These are phyloP conservation scores for Aspergillus heteromorphus DNA, from an alignment of 495 filamentous ascomycete species.

Conservation along the genomic window DNA sequence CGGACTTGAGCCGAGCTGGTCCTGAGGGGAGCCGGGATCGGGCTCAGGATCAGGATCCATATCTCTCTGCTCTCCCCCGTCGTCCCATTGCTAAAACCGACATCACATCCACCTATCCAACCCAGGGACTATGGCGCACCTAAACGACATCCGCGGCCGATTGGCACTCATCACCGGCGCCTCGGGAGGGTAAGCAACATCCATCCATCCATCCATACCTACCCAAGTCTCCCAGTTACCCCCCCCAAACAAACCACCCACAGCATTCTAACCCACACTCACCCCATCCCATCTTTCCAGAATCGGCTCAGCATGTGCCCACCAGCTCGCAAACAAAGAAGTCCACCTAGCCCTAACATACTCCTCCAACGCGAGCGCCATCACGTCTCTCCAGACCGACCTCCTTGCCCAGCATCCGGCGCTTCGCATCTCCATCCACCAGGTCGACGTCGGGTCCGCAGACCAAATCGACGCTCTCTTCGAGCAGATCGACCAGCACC, in stretches of 20 bases:
- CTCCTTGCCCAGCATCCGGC: slow-evolving; percentile 25
- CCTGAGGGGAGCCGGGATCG: too few species aligned
- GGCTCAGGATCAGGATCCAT: too few species aligned
- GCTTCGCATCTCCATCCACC: slow-evolving; percentile 49
- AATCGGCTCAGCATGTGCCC: slow-evolving; percentile 57
- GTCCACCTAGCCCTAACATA: slow-evolving; percentile 59
- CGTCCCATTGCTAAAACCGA: too few species aligned
- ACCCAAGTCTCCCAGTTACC: not conserved
- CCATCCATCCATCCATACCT: not conserved
- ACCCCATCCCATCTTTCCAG: too few species aligned
- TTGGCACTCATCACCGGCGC: slow-evolving; percentile 62
- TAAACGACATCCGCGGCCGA: slow-evolving; percentile 52
- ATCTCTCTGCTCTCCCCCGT: too few species aligned
- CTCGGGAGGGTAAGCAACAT: slow-evolving; percentile 53
- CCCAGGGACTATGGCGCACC: not conserved
- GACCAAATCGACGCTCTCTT: slow-evolving; percentile 50
- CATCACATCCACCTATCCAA: too few species aligned
- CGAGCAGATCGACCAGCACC: slow-evolving; percentile 42
- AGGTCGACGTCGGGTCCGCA: slow-evolving; percentile 50
- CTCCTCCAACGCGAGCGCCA: slow-evolving; percentile 42
- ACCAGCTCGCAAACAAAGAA: slow-evolving; percentile 48
- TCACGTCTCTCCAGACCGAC: slow-evolving; percentile 41
- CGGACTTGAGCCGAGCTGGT: too few species aligned
- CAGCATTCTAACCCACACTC: too few species aligned
- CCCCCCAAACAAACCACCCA: too few species aligned